These are phyloP conservation scores for Mycena latifolia DNA, from an alignment of 768 basidiomycete species.

Conservation along the genomic window DNA sequence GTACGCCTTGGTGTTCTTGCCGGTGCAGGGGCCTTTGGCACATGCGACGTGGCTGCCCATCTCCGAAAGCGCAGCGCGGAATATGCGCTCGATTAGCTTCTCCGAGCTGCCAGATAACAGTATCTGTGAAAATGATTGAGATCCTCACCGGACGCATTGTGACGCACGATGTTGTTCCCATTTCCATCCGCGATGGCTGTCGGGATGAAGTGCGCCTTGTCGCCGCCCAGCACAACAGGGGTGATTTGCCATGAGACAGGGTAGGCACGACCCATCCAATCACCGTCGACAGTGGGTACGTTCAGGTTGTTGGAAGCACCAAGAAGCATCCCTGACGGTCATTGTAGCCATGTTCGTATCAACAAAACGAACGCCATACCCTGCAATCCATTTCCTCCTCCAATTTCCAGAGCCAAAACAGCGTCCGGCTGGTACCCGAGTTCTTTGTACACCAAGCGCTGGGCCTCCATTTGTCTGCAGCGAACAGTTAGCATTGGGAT, in stretches of 20 bases:
- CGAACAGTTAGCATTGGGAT: background rate
- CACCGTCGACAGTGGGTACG: constrained; percentile 48
- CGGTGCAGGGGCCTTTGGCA: constrained; percentile 52
- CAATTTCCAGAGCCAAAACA: constrained; percentile 51
- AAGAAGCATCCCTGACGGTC: constrained; percentile 11
- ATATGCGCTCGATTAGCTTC: constrained; percentile 48
- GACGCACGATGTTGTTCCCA: constrained; percentile 45
- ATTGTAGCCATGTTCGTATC: background rate
- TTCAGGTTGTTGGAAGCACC: constrained; percentile 20
- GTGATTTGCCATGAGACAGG: constrained; percentile 50
- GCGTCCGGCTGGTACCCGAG: constrained; percentile 39
- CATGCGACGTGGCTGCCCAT: constrained; percentile 60
- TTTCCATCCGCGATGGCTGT: constrained; percentile 52
- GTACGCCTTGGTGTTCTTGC: constrained; percentile 43
- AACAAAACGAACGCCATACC: constrained; percentile 34
- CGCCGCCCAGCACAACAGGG: constrained; percentile 30
- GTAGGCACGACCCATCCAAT: constrained; percentile 56
- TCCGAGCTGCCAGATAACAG: constrained; percentile 54
- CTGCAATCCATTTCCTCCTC: constrained; percentile 54
- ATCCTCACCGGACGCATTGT: too few species aligned
- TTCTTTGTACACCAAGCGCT: constrained; percentile 32
- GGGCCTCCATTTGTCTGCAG: constrained; percentile 33
- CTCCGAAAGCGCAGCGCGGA: constrained; percentile 56
- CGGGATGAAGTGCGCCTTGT: constrained; percentile 47
- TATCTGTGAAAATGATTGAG: constrained; percentile 27